Evolutionary conservation across 371 early-diverging fungal genomes (phyloP), one percentile per base, ranked within the genome.

Genomic region (Mortierella sp.): DNA sequence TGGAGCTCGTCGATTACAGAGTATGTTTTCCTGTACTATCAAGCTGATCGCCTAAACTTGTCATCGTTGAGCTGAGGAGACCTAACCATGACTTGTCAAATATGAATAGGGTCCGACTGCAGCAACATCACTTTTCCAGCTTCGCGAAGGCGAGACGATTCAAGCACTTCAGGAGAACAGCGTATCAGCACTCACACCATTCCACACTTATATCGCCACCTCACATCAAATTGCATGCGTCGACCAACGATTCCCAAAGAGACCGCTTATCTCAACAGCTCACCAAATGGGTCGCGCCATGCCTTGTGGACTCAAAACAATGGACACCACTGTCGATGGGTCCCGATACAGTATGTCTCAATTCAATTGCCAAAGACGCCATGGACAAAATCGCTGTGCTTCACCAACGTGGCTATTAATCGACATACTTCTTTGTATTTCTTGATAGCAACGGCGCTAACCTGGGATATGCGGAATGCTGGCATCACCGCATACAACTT

Each of bases 221-320:
- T 78, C 81, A 2, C 73, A 73, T 5, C 86, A 85, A 57, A 59
- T 85, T n/a, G 76, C 81, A 8, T 81, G 81, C 34, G 72, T 85
- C 73, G 86, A 85, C 69, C 81, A 85, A 34, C 76, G 86, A 16
- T 81, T 75, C 44, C 34, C 86, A 26, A 81, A 85, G 40, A 50
- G 76, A 31, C 79, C 86, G 16, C 51, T 85, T n/a, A 59, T 81
- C 28, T 81, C 86, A 1, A 81, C 81, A 79, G 79, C 81, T 9
- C 86, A 85, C 37, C 76, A 81, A 14, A 72, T 73, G 76, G 76
- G 72, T n/a, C 86, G 86, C 8, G 43, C 26, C 1, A 70, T 73
- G 73, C 86, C 86, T 19, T 78, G 70, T 67, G 86, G 86, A 13
- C 73, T 85, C 9, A 76, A 78, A 67, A 76, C 78, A 31, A 69